Conservation (phyloP, 2,329 filamentous ascomycete genomes). For the Beauveria sp. region DNA sequence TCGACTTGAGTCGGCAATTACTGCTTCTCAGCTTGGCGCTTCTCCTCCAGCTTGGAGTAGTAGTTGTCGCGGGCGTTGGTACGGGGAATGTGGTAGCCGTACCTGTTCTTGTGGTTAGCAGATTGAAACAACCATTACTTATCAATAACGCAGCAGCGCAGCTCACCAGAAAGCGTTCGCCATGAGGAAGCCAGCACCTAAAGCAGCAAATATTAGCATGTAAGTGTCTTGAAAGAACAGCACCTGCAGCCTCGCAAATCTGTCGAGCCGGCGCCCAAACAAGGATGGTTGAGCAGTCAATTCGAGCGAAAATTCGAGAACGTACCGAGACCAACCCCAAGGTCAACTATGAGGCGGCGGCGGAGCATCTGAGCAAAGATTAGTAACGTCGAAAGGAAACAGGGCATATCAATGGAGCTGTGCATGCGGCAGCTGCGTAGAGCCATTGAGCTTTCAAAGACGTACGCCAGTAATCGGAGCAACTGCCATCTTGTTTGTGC, state of each 20-base stretch:
- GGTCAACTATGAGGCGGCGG: conserved; percentile 49
- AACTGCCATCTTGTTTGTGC: conserved; percentile 40
- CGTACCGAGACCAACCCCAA: conserved; percentile 49
- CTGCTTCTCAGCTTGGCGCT: conserved; percentile 38
- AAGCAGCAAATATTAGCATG: background rate
- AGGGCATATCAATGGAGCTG: conserved; percentile 2
- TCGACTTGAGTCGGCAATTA: background rate
- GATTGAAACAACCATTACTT: background rate
- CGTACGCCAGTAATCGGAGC: conserved; percentile 54
- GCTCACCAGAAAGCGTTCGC: conserved; percentile 50
- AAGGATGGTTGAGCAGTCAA: background rate
- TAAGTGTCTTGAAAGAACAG: background rate
- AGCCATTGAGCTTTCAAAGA: conserved; percentile 28
- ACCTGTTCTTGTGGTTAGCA: conserved; percentile 33
- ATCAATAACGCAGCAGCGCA: conserved; percentile 10
- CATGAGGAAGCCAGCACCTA: conserved; percentile 47
- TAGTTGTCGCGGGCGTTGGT: conserved; percentile 49
- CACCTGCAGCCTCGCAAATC: background rate
- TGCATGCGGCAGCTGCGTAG: background rate
- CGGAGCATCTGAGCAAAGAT: conserved; percentile 47
- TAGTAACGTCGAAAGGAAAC: conserved; percentile 19
- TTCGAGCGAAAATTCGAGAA: conserved; percentile 13
- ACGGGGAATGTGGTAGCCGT: conserved; percentile 56
- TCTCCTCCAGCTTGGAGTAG: conserved; percentile 51
- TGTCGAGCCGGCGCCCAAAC: background rate